Evolutionary conservation across 495 filamentous ascomycete species (phyloP), one percentile per base, ranked within the genome.

Genomic region (Podospora australis): DNA sequence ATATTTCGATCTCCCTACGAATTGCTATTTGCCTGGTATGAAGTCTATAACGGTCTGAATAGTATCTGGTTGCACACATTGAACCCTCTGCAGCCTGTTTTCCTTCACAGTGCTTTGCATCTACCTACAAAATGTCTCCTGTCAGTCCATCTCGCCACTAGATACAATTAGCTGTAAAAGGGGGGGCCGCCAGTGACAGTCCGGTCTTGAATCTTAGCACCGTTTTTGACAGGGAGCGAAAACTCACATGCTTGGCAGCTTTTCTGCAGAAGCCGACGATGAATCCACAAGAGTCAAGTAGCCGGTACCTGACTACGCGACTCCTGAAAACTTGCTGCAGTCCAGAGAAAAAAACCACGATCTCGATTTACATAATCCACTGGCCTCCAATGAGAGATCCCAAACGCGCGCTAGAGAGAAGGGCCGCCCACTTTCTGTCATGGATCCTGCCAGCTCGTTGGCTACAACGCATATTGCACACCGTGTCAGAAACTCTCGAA

Each of bases 331-430:
- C 57, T 38, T 60, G 34, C 25, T 25, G 14, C 44, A 6, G 19
- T 48, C 53, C 24, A 47, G 49, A n/a, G n/a, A n/a, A n/a, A n/a
- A n/a, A n/a, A n/a, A n/a, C 55, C 58, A 58, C 59, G 28, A 54
- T 51, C 41, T 53, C 7, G 38, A 41, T 34, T 44, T 43, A 54
- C 50, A 25, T 38, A 29, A 17, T 8, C 19, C 11, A 16, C 5
- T 7, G 4, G 7, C 19, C 6, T 26, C 58, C 55, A 61, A 61
- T 61, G 38, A 20, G 14, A 29, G 10, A 22, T 16, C 11, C 22
- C n/a, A 29, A 9, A 20, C n/a, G n/a, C n/a, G 36, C 19, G 45
- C 24, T 23, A 28, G 52, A 22, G 30, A 32, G n/a, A n/a, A n/a
- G n/a, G n/a, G 9, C 43, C 48, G 46, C n/a, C n/a, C n/a, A n/a